These are phyloP conservation scores for Thelonectria rubi DNA, from an alignment of 2,329 filamentous ascomycete genomes.

Conservation along the genomic window DNA sequence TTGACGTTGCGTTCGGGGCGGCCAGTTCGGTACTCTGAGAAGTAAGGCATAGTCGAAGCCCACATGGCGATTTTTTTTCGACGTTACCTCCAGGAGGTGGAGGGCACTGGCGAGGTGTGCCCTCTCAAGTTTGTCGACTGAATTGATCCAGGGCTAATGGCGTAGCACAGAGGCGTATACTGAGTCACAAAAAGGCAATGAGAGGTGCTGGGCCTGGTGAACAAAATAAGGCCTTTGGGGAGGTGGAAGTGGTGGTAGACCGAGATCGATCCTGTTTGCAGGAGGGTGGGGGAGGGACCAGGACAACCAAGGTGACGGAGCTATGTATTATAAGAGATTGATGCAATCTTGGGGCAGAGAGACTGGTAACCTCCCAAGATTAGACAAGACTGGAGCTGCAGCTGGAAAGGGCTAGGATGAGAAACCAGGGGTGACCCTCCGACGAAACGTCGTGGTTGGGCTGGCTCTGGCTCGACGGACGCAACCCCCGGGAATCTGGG, in stretches of 20 bases:
- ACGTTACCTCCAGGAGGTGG: conserved; percentile 36
- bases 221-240: neutral
- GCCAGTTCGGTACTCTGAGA: conserved; percentile 40
- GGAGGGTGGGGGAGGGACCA: conserved; percentile 20
- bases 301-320: conserved; percentile 33
- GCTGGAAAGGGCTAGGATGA: conserved; percentile 40
- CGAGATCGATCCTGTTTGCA: conserved; percentile 21
- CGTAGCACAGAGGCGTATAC: conserved; percentile 7
- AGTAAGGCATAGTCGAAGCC: conserved; percentile 40
- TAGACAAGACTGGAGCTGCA: conserved; percentile 41
- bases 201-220: neutral
- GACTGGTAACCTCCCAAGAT: conserved; percentile 41
- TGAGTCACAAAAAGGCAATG: neutral
- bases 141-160: conserved; percentile 35
- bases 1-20: conserved; percentile 33
- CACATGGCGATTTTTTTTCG: conserved; percentile 34
- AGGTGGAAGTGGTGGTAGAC: conserved; percentile 10
- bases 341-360: conserved; percentile 45
- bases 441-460: conserved; percentile 37
- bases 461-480: conserved; percentile 40
- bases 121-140: conserved; percentile 37
- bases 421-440: conserved; percentile 42
- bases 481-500: conserved; percentile 45
- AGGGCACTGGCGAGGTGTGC: conserved; percentile 44
- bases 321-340: conserved; percentile 43